Conservation (phyloP, 768 basidiomycete genomes). For the Amanita brunnescens region DNA sequence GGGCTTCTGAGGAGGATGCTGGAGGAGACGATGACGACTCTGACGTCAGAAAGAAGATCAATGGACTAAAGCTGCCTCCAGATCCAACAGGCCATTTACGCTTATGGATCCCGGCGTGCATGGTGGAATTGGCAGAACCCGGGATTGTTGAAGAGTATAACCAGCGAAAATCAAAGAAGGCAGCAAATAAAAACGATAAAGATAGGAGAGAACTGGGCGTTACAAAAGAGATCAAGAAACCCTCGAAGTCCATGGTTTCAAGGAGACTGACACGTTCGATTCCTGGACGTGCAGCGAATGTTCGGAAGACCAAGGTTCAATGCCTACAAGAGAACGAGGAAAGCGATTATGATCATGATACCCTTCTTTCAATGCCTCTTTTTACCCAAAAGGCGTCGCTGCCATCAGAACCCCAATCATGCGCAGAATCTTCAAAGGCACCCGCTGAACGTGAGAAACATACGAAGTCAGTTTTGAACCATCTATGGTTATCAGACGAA, state of each 20-base stretch:
- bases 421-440: neutral
- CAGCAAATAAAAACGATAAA: conserved; percentile 43
- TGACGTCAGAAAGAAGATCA: conserved; percentile 17
- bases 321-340: neutral
- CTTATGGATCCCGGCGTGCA: conserved; percentile 78
- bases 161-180: conserved; percentile 36
- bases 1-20: conserved; percentile 38
- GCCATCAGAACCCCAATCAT: no score
- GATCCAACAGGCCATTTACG: conserved; percentile 51
- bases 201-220: conserved; percentile 13
- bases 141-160: conserved; percentile 56
- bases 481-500: neutral
- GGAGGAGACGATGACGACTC: conserved; percentile 30
- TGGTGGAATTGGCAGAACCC: conserved; percentile 64
- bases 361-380: neutral
- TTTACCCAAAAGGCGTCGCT: no score
- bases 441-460: neutral
- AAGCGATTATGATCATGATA: neutral
- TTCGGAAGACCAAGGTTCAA: neutral
- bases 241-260: conserved; percentile 1
- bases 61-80: conserved; percentile 25
- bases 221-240: conserved; percentile 12
- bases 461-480: no score
- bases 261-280: neutral
- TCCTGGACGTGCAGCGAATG: neutral